phyloP scores from a whole-genome alignment of 23 red algal species.

The Cyanidium caldarium region DNA sequence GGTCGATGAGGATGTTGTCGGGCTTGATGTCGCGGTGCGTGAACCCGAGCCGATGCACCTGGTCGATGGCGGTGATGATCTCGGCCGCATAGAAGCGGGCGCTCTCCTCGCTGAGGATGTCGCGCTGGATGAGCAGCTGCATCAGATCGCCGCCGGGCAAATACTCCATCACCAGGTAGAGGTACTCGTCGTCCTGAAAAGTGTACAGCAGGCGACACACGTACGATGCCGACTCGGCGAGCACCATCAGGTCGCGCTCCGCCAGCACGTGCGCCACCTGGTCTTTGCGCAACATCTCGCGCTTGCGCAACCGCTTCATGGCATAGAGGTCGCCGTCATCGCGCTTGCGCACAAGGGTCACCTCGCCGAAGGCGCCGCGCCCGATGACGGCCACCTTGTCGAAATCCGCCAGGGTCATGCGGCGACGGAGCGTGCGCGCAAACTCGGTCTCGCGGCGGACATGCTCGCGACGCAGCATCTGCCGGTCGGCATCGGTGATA shows the following conservation, averaged over 20 bases:
- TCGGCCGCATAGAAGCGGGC: conserved; percentile 88
- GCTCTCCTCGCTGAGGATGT: conserved; percentile 47
- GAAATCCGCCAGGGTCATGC: conserved; percentile 80
- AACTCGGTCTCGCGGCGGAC: conserved; percentile 55
- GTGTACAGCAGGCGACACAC: conserved; percentile 57
- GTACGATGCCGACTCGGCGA: conserved; percentile 47
- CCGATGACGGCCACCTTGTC: conserved; percentile 81
- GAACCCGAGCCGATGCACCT: conserved; percentile 58
- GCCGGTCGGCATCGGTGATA: conserved; percentile 57
- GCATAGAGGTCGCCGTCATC: conserved; percentile 65
- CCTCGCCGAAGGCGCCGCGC: conserved; percentile 92
- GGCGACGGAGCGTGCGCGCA: conserved; percentile 41
- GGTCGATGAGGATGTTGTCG: conserved; percentile 83
- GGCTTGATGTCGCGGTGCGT: conserved; percentile 99
- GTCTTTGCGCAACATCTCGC: conserved; percentile 90
- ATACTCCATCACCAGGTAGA: conserved; percentile 90
- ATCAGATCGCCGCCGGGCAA: conserved; percentile 87
- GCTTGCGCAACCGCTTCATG: conserved; percentile 95
- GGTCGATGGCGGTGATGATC: conserved; percentile 68
- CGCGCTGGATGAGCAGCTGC: conserved; percentile 65
- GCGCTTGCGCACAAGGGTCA: conserved; percentile 55
- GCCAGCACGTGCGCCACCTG: conserved; percentile 81
- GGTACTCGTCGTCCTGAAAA: conserved; percentile 71
- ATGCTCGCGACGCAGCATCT: conserved; percentile 50
- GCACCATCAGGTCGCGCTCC: conserved; percentile 85